Conservation (phyloP, 2,329 filamentous ascomycete genomes). For the Intubia oerlemansii region DNA sequence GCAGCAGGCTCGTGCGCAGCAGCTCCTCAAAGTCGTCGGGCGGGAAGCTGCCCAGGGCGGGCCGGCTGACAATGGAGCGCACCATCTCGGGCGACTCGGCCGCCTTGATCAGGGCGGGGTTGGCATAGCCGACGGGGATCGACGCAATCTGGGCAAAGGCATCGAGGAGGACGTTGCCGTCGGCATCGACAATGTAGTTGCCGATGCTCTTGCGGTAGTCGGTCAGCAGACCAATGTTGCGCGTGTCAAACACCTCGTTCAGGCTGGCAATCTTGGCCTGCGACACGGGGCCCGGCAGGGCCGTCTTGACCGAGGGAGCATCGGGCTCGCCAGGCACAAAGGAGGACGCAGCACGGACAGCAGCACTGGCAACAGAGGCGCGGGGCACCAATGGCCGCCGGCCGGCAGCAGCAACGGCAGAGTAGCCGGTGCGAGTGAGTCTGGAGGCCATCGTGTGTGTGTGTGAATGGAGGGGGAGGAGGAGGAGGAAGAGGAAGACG, state of each 20-base stretch:
- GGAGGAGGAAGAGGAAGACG: too few relatives aligned
- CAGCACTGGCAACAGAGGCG: too few relatives aligned
- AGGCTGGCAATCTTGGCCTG: constrained; percentile 48
- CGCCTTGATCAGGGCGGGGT: constrained; percentile 48
- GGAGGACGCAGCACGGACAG: background rate
- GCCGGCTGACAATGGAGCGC: constrained; percentile 65
- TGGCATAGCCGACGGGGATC: constrained; percentile 84
- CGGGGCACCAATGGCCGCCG: background rate
- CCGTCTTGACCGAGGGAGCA: constrained; percentile 30
- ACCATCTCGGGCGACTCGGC: constrained; percentile 61
- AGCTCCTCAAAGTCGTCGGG: constrained; percentile 64
- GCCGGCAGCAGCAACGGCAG: background rate
- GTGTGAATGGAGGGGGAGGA: too few relatives aligned
- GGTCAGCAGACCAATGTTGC: constrained; percentile 63
- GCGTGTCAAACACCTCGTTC: constrained; percentile 62
- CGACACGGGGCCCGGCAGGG: constrained; percentile 57
- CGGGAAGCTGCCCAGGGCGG: constrained; percentile 78
- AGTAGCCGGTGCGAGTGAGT: background rate
- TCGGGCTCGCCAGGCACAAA: constrained; percentile 22
- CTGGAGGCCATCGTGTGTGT: constrained; percentile 3
- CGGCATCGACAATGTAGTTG: constrained; percentile 59
- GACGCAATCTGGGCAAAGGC: constrained; percentile 70
- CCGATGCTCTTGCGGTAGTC: constrained; percentile 56
- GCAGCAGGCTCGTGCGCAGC: constrained; percentile 59
- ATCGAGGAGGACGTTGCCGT: constrained; percentile 52